Evolutionary conservation across 805 yeast species (phyloP).

Genomic region (Hanseniaspora nectarophila): DNA sequence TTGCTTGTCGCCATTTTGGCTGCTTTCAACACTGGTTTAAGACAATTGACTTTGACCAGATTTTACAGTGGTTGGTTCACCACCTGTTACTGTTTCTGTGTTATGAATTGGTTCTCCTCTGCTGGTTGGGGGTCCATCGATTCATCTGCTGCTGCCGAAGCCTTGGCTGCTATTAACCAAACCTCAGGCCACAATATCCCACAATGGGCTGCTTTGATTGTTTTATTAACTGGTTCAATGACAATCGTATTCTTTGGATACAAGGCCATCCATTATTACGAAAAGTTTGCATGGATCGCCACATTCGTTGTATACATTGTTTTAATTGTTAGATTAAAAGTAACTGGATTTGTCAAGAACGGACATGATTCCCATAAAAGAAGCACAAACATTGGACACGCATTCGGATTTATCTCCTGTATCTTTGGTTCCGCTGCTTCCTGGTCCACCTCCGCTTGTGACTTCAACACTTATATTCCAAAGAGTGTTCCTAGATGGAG

Average conservation of each 20-base stretch:
- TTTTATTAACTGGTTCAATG: conserved; percentile 56
- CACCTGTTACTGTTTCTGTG: conserved; percentile 63
- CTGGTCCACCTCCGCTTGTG: conserved; percentile 89
- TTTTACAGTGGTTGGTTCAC: conserved; percentile 65
- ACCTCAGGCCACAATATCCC: conserved; percentile 41
- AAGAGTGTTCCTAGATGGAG: conserved; percentile 44
- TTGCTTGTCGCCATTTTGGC: conserved; percentile 73
- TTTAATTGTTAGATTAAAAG: conserved; percentile 63
- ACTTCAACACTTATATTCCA: conserved; percentile 82
- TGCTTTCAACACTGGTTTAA: conserved; percentile 73
- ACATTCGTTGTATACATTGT: conserved; percentile 60
- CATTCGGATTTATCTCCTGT: conserved; percentile 72
- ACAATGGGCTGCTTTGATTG: conserved; percentile 80
- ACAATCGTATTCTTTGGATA: conserved; percentile 74
- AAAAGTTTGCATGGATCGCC: conserved; percentile 82
- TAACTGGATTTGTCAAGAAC: conserved; percentile 51
- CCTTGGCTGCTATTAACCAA: conserved; percentile 62
- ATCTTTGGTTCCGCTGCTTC: conserved; percentile 85
- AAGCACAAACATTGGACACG: conserved; percentile 70
- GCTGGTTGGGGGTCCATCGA: conserved; percentile 93
- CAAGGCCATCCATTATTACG: conserved; percentile 65
- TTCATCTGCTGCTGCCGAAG: conserved; percentile 77
- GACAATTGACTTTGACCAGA: conserved; percentile 76
- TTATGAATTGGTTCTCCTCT: conserved; percentile 71
- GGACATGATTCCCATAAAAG: conserved; percentile 37